Percentiles rank a stretch among this genome's conserved stretches.
Evolutionary conservation across 2,329 filamentous ascomycete genomes (phyloP).

Genomic region (Lomentospora prolificans): DNA sequence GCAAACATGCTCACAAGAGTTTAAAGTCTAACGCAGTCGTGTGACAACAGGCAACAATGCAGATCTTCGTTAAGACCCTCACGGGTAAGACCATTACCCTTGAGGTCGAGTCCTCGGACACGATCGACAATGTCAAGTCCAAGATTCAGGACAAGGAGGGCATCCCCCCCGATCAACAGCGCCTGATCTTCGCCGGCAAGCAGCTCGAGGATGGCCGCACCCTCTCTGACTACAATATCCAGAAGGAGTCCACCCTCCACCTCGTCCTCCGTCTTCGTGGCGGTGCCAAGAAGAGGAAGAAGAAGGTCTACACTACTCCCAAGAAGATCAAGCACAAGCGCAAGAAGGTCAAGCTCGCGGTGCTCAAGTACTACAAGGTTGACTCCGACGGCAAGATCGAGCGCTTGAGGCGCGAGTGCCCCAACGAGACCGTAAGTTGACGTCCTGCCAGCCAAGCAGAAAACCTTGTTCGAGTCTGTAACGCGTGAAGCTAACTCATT

Average conservation of each 20-base stretch:
- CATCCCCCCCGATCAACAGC: slow-evolving; percentile 98
- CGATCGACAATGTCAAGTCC: slow-evolving; percentile 99
- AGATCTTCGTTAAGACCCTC: slow-evolving; percentile 75
- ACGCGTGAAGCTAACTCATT: background rate
- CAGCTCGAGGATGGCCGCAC: slow-evolving; percentile 99
- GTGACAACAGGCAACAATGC: slow-evolving; percentile 44
- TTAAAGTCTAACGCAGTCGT: background rate
- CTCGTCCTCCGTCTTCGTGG: slow-evolving; percentile 96
- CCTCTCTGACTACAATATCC: slow-evolving; percentile 99
- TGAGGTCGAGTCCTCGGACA: slow-evolving; percentile 99
- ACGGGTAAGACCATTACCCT: slow-evolving; percentile 99
- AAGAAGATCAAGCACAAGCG: slow-evolving; percentile 99
- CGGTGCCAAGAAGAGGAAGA: slow-evolving; percentile 99
- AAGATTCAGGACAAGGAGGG: slow-evolving; percentile 99
- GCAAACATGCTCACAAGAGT: background rate
- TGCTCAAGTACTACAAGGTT: slow-evolving; percentile 99
- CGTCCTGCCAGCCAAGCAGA: background rate
- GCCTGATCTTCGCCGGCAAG: slow-evolving; percentile 99
- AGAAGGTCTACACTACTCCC: slow-evolving; percentile 99
- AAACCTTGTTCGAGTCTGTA: background rate
- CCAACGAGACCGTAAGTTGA: slow-evolving; percentile 72
- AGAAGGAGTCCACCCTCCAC: slow-evolving; percentile 99
- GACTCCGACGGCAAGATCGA: slow-evolving; percentile 99
- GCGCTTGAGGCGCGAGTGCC: slow-evolving; percentile 97
- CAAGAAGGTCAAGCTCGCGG: slow-evolving; percentile 99